phyloP scores from a whole-genome alignment of 78 protist species.

The Dictyostelium purpureum region DNA sequence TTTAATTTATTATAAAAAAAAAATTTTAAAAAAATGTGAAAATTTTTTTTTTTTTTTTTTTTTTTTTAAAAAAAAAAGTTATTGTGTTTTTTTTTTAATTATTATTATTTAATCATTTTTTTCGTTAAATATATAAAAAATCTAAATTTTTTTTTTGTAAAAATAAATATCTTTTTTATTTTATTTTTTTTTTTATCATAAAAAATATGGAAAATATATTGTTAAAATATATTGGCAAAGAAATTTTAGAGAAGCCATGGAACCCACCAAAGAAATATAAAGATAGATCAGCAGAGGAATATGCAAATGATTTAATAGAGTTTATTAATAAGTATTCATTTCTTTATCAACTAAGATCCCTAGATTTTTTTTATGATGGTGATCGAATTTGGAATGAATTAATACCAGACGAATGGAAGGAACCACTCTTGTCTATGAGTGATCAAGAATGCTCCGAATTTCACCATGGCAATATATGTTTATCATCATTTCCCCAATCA shows the following conservation, averaged over 20 bases:
- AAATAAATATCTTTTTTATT: neutral
- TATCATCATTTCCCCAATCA: neutral
- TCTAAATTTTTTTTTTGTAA: neutral
- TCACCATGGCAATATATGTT: neutral
- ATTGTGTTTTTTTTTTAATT: neutral
- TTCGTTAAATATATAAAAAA: neutral
- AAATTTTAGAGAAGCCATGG: constrained; percentile 12
- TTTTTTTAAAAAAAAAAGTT: neutral
- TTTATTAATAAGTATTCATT: constrained; percentile 34
- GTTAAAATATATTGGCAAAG: neutral
- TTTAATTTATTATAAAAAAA: too few relatives aligned
- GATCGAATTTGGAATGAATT: neutral
- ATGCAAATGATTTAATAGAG: constrained; percentile 1
- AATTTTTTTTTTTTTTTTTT: neutral
- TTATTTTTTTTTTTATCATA: neutral
- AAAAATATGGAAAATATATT: neutral
- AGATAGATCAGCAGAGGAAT: neutral
- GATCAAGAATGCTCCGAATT: constrained; percentile 9
- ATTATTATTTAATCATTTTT: neutral
- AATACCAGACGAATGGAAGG: constrained; percentile 48
- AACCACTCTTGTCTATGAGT: neutral
- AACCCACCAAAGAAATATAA: constrained; percentile 16
- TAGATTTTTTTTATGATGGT: constrained; percentile 29
- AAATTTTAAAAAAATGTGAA: too few relatives aligned
- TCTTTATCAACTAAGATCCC: constrained; percentile 25